These are phyloP conservation scores for Neurospora sublineolata DNA, from an alignment of 495 filamentous ascomycete genomes.

Conservation along the genomic window DNA sequence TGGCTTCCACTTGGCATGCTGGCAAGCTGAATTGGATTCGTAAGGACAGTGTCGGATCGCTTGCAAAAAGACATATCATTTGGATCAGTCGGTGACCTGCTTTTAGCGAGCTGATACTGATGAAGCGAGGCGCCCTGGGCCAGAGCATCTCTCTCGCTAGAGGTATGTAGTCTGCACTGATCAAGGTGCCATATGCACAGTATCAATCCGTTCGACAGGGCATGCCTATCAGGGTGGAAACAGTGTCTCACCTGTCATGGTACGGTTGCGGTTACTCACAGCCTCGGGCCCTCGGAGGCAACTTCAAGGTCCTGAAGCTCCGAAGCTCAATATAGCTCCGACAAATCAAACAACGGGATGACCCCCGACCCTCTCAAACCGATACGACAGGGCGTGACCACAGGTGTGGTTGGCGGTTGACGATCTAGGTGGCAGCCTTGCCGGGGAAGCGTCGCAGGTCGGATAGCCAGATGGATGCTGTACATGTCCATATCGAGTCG, in stretches of 20 bases:
- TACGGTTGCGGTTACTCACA: background rate
- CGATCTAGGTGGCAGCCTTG: background rate
- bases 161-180: background rate
- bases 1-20: conserved; percentile 3
- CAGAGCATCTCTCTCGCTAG: background rate
- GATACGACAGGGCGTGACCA: background rate
- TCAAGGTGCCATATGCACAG: background rate
- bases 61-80: background rate
- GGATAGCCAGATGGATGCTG: background rate
- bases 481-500: background rate
- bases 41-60: background rate
- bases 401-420: background rate
- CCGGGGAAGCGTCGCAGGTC: background rate
- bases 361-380: background rate
- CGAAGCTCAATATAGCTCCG: background rate
- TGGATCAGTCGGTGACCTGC: background rate
- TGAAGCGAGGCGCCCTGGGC: background rate
- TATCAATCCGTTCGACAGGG: background rate
- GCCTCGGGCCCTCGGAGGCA: background rate
- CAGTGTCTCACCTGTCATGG: background rate
- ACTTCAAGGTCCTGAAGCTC: background rate
- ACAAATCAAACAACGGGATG: background rate
- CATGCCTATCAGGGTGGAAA: background rate
- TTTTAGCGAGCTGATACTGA: background rate
- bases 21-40: conserved; percentile 1